phyloP scores from a whole-genome alignment of 805 yeast genomes.

The Lipomyces kockii region DNA sequence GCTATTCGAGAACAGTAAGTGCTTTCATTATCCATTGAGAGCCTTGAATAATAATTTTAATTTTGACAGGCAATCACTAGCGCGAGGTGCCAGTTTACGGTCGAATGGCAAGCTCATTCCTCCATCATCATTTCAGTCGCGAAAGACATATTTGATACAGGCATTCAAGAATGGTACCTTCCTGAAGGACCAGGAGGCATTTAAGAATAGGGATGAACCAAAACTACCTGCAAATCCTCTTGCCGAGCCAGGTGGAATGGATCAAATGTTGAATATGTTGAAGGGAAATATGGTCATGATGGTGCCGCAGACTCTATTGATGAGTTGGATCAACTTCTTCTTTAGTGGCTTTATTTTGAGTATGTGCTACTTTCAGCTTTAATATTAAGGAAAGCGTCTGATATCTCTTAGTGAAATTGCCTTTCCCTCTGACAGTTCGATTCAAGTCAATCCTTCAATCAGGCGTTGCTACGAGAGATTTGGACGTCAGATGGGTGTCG shows the following conservation, averaged over 20 bases:
- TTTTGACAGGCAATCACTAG: constrained; percentile 55
- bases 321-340: constrained; percentile 96
- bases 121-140: constrained; percentile 56
- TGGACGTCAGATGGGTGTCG: constrained; percentile 90
- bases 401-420: constrained; percentile 66
- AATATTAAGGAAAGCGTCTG: not conserved
- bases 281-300: constrained; percentile 82
- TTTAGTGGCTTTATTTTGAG: constrained; percentile 72
- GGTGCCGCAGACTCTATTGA: constrained; percentile 88
- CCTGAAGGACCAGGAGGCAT: constrained; percentile 55
- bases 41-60: constrained; percentile 30
- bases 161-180: constrained; percentile 59
- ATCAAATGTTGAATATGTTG: constrained; percentile 73
- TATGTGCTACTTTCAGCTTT: constrained; percentile 37
- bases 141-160: constrained; percentile 56
- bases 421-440: constrained; percentile 86
- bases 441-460: constrained; percentile 92
- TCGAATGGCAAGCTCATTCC: constrained; percentile 59
- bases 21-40: constrained; percentile 11
- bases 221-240: constrained; percentile 58
- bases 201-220: constrained; percentile 33
- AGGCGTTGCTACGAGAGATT: constrained; percentile 80
- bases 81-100: constrained; percentile 62
- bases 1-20: constrained; percentile 57
- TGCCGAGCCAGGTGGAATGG: constrained; percentile 71